A percentile compares a stretch with the other conserved stretches of the same genome.
Evolutionary conservation across 257 asterid species (phyloP).

Genomic region (Jaltomata sinuosa): DNA sequence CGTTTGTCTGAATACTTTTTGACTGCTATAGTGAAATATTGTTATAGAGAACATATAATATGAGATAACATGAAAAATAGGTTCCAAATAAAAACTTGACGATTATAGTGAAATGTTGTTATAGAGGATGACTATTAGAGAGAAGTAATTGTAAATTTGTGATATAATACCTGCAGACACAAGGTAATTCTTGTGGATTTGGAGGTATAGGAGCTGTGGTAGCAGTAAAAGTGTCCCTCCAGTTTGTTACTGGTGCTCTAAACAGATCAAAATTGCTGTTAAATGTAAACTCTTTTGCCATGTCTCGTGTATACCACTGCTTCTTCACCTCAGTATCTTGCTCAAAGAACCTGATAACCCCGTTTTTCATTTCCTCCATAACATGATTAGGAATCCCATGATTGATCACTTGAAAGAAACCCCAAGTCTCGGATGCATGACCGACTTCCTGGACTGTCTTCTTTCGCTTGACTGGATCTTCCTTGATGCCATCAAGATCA

Average conservation of each 20-base stretch:
- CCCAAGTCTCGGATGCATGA: background rate
- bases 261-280: background rate
- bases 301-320: background rate
- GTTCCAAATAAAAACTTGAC: background rate
- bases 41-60: background rate
- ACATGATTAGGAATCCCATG: slow-evolving; percentile 5
- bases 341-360: slow-evolving; percentile 1
- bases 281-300: background rate
- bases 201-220: background rate
- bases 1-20: background rate
- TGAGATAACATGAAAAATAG: background rate
- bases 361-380: background rate
- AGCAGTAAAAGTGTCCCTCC: background rate
- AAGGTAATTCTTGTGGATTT: background rate
- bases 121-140: too few relatives aligned
- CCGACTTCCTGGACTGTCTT: background rate
- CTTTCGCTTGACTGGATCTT: background rate
- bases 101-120: background rate
- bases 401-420: slow-evolving; percentile 11
- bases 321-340: slow-evolving; percentile 3
- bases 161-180: background rate
- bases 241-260: slow-evolving; percentile 2
- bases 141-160: too few relatives aligned
- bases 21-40: background rate
- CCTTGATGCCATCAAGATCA: background rate